These are phyloP conservation scores for Circinella umbellata DNA, from an alignment of 371 early-diverging fungal genomes.

Conservation along the genomic window DNA sequence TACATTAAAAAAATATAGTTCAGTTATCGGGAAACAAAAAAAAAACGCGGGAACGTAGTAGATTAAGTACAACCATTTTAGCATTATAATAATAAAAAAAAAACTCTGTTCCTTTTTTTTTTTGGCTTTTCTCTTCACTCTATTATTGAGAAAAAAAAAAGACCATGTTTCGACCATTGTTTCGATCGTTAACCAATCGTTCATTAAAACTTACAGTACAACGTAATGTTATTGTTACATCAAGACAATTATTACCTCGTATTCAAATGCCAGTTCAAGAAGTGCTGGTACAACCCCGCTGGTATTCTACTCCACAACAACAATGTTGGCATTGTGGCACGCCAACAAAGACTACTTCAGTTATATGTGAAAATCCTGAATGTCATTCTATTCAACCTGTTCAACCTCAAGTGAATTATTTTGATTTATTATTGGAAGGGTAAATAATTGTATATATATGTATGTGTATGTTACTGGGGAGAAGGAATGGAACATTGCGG, in stretches of 20 bases:
- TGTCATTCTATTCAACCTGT: slow-evolving; percentile 77
- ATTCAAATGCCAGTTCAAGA: not conserved
- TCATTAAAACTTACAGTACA: not conserved
- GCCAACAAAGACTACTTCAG: slow-evolving; percentile 19
- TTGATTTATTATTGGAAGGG: slow-evolving; percentile 61
- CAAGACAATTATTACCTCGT: slow-evolving; percentile 14
- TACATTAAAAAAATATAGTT: too few species aligned
- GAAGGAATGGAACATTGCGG: too few species aligned
- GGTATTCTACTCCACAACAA: not conserved
- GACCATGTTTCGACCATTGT: not conserved
- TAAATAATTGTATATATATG: not conserved
- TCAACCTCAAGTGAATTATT: slow-evolving; percentile 65
- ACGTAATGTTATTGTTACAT: slow-evolving; percentile 12
- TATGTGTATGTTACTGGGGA: not conserved
- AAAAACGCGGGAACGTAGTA: too few species aligned
- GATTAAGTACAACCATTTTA: too few species aligned
- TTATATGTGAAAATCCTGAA: slow-evolving; percentile 60
- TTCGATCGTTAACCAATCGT: not conserved
- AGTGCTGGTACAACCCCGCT: not conserved
- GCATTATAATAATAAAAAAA: too few species aligned
- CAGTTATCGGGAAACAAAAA: too few species aligned
- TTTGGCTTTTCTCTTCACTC: slow-evolving; percentile 14
- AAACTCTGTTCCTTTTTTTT: too few species aligned
- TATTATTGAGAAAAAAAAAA: slow-evolving; percentile 26
- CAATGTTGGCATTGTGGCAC: slow-evolving; percentile 16